These are phyloP conservation scores for Aspergillus sp. DNA, from an alignment of 2,329 filamentous ascomycete species.

Conservation along the genomic window DNA sequence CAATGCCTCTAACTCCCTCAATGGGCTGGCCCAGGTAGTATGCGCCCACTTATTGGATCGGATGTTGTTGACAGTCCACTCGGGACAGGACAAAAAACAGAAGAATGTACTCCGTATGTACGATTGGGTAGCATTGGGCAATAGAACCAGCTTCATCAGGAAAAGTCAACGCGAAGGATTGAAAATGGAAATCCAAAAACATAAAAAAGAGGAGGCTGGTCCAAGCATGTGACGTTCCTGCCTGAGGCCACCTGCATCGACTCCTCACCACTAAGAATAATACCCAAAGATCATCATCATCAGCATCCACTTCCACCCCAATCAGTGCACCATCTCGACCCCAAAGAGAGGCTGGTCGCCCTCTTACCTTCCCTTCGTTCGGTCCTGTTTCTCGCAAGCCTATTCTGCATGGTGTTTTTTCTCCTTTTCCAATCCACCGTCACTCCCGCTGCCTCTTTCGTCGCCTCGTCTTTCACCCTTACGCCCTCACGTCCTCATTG, in stretches of 20 bases:
- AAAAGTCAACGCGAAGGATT: not conserved
- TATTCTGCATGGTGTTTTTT: not conserved
- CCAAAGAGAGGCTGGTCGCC: not conserved
- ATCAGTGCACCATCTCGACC: not conserved
- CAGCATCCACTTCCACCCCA: not conserved
- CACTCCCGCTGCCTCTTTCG: constrained; percentile 3
- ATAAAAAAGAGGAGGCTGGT: not conserved
- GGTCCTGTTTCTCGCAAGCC: not conserved
- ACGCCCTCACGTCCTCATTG: constrained; percentile 11
- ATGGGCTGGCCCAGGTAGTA: too few relatives aligned
- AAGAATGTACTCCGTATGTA: too few relatives aligned
- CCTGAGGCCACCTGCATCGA: not conserved
- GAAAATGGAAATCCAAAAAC: not conserved
- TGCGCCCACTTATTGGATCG: too few relatives aligned
- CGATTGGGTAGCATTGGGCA: not conserved
- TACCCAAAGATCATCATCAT: too few relatives aligned
- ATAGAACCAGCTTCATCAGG: not conserved
- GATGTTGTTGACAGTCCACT: too few relatives aligned
- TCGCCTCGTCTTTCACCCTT: constrained; percentile 2
- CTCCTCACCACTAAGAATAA: not conserved
- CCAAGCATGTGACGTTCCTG: not conserved
- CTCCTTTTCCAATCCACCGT: constrained; percentile 1
- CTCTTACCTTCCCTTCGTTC: not conserved
- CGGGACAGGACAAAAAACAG: too few relatives aligned
- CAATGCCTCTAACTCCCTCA: too few relatives aligned